Evolutionary conservation across 2,329 filamentous ascomycete genomes (phyloP).

Genomic region (Xylaria sp.): DNA sequence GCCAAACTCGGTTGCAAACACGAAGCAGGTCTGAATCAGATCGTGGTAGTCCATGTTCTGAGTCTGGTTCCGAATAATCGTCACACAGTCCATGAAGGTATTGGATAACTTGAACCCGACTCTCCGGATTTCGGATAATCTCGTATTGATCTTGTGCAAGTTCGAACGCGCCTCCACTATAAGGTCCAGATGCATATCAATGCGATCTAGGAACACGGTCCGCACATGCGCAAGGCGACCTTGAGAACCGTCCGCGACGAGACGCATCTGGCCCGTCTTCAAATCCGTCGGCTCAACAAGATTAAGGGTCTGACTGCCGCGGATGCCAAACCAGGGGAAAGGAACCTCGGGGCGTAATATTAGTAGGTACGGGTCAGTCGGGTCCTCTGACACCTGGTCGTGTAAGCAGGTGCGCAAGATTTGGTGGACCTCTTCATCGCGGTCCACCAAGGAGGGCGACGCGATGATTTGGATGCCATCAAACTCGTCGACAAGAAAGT

Average conservation of each 20-base stretch:
- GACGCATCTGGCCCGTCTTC: constrained; percentile 76
- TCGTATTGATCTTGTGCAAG: constrained; percentile 82
- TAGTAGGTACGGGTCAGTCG: constrained; percentile 75
- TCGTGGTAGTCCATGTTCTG: constrained; percentile 83
- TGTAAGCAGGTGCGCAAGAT: constrained; percentile 68
- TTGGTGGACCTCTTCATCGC: constrained; percentile 75
- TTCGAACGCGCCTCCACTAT: constrained; percentile 91
- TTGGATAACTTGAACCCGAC: constrained; percentile 96
- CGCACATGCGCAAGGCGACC: constrained; percentile 74
- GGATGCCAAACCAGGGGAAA: constrained; percentile 75
- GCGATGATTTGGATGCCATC: constrained; percentile 79
- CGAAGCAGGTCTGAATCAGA: constrained; percentile 94
- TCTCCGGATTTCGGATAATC: constrained; percentile 89
- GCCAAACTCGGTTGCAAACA: constrained; percentile 98
- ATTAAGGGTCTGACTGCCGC: constrained; percentile 64
- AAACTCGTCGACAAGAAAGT: constrained; percentile 80
- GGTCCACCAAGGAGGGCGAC: constrained; percentile 69
- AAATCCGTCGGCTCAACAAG: constrained; percentile 79
- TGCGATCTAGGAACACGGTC: constrained; percentile 67
- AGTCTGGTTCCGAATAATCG: constrained; percentile 83
- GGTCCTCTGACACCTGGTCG: constrained; percentile 60
- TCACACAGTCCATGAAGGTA: constrained; percentile 97
- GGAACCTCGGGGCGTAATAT: constrained; percentile 76
- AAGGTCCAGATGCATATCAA: constrained; percentile 79
- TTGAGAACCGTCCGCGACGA: constrained; percentile 84